A percentile compares a stretch with the other conserved stretches of the same genome.
Evolutionary conservation across 768 basidiomycete genomes (phyloP).

Genomic region (Suillus occidentalis): DNA sequence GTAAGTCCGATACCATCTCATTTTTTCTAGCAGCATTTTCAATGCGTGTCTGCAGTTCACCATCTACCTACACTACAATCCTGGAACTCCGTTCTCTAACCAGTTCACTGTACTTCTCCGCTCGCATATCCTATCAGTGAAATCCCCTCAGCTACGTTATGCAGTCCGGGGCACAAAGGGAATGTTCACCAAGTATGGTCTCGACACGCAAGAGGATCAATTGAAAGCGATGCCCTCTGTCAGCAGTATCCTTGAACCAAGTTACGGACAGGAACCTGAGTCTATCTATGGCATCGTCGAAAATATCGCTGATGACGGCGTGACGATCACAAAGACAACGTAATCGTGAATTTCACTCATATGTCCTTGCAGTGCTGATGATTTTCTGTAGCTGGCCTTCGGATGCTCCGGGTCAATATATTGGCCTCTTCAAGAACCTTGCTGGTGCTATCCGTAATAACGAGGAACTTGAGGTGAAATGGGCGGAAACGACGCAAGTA

Average conservation of each 20-base stretch:
- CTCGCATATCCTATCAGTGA: conserved; percentile 68
- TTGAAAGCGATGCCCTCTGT: conserved; percentile 57
- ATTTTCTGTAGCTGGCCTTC: conserved; percentile 58
- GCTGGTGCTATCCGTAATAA: conserved; percentile 59
- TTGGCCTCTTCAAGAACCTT: conserved; percentile 63
- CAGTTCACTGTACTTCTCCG: conserved; percentile 69
- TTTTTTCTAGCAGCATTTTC: not conserved
- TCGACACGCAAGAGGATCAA: conserved; percentile 80
- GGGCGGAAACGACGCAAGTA: conserved; percentile 69
- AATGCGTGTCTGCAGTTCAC: conserved; percentile 42
- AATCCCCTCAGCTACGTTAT: conserved; percentile 67
- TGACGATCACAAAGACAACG: conserved; percentile 29
- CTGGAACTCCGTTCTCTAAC: conserved; percentile 39
- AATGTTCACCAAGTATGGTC: conserved; percentile 70
- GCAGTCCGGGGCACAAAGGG: conserved; percentile 70
- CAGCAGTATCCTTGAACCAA: conserved; percentile 40
- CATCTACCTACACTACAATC: conserved; percentile 51
- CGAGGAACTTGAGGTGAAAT: conserved; percentile 60
- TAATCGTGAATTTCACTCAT: conserved; percentile 26
- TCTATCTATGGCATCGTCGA: conserved; percentile 63
- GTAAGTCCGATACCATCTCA: conserved; percentile 36
- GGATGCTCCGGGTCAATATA: conserved; percentile 55
- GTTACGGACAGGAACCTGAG: conserved; percentile 64
- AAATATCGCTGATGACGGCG: conserved; percentile 48
- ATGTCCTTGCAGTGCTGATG: conserved; percentile 24